A percentile compares a stretch with the other conserved stretches of the same genome.
These are phyloP conservation scores for Pezicula radicicola DNA, from an alignment of 2,329 filamentous ascomycete genomes.

Conservation along the genomic window DNA sequence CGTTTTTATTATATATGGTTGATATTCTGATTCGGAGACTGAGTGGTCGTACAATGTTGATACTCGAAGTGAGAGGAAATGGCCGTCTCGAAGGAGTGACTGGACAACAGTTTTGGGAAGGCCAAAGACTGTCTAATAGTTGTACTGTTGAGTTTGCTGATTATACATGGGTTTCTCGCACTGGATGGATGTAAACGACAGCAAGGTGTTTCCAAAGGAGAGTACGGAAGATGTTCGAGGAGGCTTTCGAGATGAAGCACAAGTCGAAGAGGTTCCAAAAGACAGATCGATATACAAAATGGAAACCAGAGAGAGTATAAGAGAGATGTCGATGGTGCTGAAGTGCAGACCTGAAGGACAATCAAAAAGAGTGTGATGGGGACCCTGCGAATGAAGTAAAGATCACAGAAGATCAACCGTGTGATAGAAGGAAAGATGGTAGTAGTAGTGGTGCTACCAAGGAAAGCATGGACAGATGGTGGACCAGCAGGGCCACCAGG, in stretches of 20 bases:
- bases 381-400: conserved; percentile 32
- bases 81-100: conserved; percentile 29
- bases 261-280: conserved; percentile 29
- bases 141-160: conserved; percentile 23
- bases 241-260: conserved; percentile 26
- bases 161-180: conserved; percentile 26
- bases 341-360: conserved; percentile 24
- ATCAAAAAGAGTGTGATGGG: conserved; percentile 26
- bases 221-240: conserved; percentile 30
- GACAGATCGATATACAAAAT: conserved; percentile 27
- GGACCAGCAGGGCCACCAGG: neutral
- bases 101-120: conserved; percentile 29
- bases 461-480: neutral
- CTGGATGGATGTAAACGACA: conserved; percentile 25
- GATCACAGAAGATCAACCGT: conserved; percentile 21
- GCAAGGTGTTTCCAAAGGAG: conserved; percentile 29
- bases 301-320: conserved; percentile 28
- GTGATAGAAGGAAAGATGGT: conserved; percentile 18
- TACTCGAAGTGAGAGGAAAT: conserved; percentile 13
- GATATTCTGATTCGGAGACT: conserved; percentile 1
- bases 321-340: conserved; percentile 24
- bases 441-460: neutral
- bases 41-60: conserved; percentile 6
- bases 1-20: neutral
- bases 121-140: conserved; percentile 30